Evolutionary conservation across 2,329 filamentous ascomycete genomes (phyloP).

Genomic region (Alternaria sp.): DNA sequence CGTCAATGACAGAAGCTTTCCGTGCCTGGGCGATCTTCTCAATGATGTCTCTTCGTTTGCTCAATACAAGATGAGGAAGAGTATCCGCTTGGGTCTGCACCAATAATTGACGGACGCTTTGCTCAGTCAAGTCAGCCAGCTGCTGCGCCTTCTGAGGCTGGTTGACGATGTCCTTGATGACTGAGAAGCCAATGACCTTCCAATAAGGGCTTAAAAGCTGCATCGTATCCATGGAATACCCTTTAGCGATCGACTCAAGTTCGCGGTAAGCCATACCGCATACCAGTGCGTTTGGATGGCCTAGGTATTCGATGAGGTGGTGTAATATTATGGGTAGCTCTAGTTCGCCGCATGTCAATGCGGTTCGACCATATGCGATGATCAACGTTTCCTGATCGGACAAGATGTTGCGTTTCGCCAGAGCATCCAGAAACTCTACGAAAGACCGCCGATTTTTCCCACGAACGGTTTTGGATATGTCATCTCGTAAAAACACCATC

Average conservation of each 20-base stretch:
- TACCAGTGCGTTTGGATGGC: constrained; percentile 80
- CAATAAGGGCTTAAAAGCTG: constrained; percentile 87
- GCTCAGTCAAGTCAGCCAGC: constrained; percentile 81
- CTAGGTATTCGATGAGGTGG: constrained; percentile 84
- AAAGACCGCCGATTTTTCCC: constrained; percentile 73
- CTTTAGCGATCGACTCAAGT: constrained; percentile 75
- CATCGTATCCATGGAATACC: constrained; percentile 67
- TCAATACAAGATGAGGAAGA: constrained; percentile 84
- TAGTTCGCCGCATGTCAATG: constrained; percentile 76
- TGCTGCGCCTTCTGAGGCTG: constrained; percentile 83
- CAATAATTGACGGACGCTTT: constrained; percentile 77
- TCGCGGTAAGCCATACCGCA: constrained; percentile 86
- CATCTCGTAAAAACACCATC: constrained; percentile 68
- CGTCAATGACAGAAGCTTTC: constrained; percentile 64
- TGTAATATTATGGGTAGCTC: constrained; percentile 88
- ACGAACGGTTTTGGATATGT: constrained; percentile 58
- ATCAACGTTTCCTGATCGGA: constrained; percentile 84
- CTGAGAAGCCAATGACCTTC: constrained; percentile 81
- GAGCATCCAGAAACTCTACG: constrained; percentile 73
- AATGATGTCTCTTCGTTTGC: constrained; percentile 78
- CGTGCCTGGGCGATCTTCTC: constrained; percentile 79
- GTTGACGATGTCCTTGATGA: constrained; percentile 80
- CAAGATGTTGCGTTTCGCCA: constrained; percentile 73
- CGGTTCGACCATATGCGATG: constrained; percentile 85
- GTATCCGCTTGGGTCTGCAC: constrained; percentile 80